Conservation (phyloP, 192 early-diverging fungal genomes). For the Funneliformis geosporum region DNA sequence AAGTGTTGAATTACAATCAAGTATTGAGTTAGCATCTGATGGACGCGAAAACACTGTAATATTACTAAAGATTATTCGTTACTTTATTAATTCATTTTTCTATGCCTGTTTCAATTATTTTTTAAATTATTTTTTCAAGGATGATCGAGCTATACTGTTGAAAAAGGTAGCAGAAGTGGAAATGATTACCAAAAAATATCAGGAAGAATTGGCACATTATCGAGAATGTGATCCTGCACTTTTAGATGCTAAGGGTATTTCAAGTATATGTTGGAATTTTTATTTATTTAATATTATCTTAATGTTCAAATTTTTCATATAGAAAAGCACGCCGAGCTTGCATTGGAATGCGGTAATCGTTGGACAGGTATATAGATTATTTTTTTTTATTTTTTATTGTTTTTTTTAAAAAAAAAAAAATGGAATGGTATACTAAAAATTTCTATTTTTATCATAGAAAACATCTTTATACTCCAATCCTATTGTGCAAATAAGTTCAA, state of each 20-base stretch:
- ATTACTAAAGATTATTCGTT: neutral
- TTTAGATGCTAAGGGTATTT: slow-evolving; percentile 63
- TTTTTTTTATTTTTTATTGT: neutral
- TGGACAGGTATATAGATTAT: slow-evolving; percentile 70
- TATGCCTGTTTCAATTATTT: neutral
- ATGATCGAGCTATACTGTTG: slow-evolving; percentile 56
- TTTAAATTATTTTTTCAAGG: slow-evolving; percentile 43
- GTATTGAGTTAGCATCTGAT: slow-evolving; percentile 50
- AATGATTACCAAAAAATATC: slow-evolving; percentile 40
- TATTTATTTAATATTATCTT: neutral
- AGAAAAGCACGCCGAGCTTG: slow-evolving; percentile 60
- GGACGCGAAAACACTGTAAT: slow-evolving; percentile 70
- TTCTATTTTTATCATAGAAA: slow-evolving; percentile 54
- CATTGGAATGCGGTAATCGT: slow-evolving; percentile 76
- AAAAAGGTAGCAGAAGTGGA: slow-evolving; percentile 56
- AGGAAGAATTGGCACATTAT: slow-evolving; percentile 64
- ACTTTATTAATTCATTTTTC: neutral
- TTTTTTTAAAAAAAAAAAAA: neutral
- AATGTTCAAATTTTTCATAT: slow-evolving; percentile 1
- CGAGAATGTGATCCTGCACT: slow-evolving; percentile 77
- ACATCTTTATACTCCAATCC: slow-evolving; percentile 80
- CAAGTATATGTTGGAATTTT: neutral
- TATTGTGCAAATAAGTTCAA: slow-evolving; percentile 72
- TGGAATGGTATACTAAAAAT: neutral
- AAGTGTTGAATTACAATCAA: slow-evolving; percentile 46